Conservation (phyloP, 768 basidiomycete genomes). For the Boletus tylopilopsis region DNA sequence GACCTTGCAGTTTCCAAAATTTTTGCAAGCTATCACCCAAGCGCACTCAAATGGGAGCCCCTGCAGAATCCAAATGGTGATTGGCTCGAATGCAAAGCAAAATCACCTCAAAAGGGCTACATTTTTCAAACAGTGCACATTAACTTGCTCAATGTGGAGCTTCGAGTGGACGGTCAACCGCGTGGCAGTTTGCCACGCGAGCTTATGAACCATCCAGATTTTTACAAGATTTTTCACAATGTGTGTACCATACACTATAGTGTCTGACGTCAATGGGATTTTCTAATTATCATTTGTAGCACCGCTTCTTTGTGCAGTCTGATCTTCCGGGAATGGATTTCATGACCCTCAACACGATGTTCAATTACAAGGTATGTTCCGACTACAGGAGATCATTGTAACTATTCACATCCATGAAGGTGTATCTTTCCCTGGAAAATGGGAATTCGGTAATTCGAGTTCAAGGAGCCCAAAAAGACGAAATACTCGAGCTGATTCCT, state of each 20-base stretch:
- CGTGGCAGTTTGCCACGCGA: slow-evolving; percentile 5
- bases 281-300: not conserved
- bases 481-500: slow-evolving; percentile 20
- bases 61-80: not conserved
- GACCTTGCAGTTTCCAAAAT: slow-evolving; percentile 12
- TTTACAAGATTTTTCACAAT: not conserved
- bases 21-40: slow-evolving; percentile 4
- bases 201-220: not conserved
- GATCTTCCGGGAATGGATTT: not conserved
- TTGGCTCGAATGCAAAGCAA: slow-evolving; percentile 16
- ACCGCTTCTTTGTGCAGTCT: not conserved
- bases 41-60: slow-evolving; percentile 6
- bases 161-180: slow-evolving; percentile 15
- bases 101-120: not conserved
- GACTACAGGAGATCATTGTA: too few species aligned
- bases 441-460: slow-evolving; percentile 6
- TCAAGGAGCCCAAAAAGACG: not conserved
- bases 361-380: not conserved
- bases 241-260: not conserved
- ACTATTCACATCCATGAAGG: slow-evolving; percentile 1
- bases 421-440: slow-evolving; percentile 10
- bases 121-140: not conserved
- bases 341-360: not conserved
- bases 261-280: too few species aligned
- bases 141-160: slow-evolving; percentile 14